Evolutionary conservation across 2,329 filamentous ascomycete genomes (phyloP).

Genomic region (Nemania diffusa): DNA sequence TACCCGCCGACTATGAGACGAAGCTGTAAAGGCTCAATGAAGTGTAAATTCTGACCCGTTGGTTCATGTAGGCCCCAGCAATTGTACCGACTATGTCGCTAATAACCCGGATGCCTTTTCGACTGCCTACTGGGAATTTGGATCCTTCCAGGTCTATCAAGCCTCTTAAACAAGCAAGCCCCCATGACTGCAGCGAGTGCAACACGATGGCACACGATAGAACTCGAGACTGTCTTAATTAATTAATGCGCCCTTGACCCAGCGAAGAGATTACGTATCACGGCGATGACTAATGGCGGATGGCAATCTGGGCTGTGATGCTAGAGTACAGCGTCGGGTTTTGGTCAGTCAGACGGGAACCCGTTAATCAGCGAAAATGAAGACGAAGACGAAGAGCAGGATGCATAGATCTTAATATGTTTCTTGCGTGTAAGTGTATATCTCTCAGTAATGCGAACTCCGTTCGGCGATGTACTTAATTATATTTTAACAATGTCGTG

Average conservation of each 20-base stretch:
- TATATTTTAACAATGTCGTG: too few species aligned
- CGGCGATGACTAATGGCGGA: slow-evolving; percentile 4
- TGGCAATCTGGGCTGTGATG: background rate
- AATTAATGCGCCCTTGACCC: too few species aligned
- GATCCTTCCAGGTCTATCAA: slow-evolving; percentile 67
- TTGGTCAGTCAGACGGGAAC: background rate
- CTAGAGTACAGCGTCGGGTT: slow-evolving; percentile 22
- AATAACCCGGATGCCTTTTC: slow-evolving; percentile 65
- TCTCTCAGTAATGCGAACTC: slow-evolving; percentile 1
- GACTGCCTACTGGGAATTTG: slow-evolving; percentile 74
- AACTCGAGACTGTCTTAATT: background rate
- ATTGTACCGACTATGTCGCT: slow-evolving; percentile 67
- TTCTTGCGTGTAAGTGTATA: slow-evolving; percentile 5
- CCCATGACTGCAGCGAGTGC: too few species aligned
- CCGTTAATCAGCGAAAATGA: background rate
- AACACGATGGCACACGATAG: too few species aligned
- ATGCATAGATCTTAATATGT: slow-evolving; percentile 17
- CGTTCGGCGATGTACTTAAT: background rate
- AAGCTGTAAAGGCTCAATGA: background rate
- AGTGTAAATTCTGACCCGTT: slow-evolving; percentile 35
- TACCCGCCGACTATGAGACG: background rate
- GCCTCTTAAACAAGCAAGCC: slow-evolving; percentile 41
- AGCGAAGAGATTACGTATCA: background rate
- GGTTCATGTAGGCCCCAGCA: slow-evolving; percentile 58
- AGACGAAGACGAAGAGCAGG: background rate